Evolutionary conservation across 2,329 filamentous ascomycete species (phyloP).

Genomic region (Clarireedia paspali): DNA sequence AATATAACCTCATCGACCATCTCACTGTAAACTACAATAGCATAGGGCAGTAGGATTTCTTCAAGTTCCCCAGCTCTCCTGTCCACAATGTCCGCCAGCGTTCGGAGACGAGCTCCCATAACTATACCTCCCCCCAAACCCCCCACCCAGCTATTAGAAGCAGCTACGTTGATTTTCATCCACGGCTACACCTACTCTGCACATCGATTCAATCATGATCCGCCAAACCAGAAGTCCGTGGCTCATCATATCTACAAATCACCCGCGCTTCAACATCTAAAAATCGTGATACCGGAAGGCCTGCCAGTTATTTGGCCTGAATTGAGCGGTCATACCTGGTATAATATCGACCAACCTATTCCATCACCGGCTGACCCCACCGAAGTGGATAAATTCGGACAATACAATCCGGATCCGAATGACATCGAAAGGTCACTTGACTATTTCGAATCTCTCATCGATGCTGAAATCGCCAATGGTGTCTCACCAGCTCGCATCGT

Average conservation of each 20-base stretch:
- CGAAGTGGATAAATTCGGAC: background rate
- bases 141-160: background rate
- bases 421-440: conserved; percentile 13
- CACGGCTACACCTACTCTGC: conserved; percentile 11
- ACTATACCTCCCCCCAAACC: conserved; percentile 7
- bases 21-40: too few relatives aligned
- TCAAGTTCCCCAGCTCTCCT: too few relatives aligned
- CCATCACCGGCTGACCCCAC: conserved; percentile 5
- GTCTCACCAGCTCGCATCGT: conserved; percentile 8
- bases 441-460: conserved; percentile 11
- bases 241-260: conserved; percentile 11
- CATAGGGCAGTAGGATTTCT: too few relatives aligned
- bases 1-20: too few relatives aligned
- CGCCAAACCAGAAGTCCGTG: conserved; percentile 8
- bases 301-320: conserved; percentile 6
- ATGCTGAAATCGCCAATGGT: conserved; percentile 5
- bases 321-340: conserved; percentile 8
- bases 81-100: background rate
- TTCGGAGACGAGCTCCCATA: conserved; percentile 3
- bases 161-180: conserved; percentile 13
- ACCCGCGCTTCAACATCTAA: conserved; percentile 11
- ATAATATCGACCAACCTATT: conserved; percentile 10
- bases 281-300: conserved; percentile 11
- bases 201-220: conserved; percentile 5
- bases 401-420: conserved; percentile 1